Evolutionary conservation across 2,329 filamentous ascomycete genomes (phyloP).

Genomic region (Clonostachys sp.): DNA sequence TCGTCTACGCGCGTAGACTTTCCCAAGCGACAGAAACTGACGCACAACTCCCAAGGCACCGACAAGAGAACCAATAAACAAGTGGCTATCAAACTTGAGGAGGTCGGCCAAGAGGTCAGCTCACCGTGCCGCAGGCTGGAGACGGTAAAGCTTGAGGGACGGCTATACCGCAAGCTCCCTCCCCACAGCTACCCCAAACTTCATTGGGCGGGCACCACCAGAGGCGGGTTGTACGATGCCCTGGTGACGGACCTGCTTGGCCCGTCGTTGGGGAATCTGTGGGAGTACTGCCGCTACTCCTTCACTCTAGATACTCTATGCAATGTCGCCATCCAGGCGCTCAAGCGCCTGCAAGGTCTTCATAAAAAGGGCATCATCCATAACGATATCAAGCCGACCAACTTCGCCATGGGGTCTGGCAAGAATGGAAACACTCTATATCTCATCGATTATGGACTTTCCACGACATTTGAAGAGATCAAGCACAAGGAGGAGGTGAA

Average conservation of each 20-base stretch:
- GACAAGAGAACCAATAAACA: slow-evolving; percentile 99
- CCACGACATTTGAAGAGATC: slow-evolving; percentile 93
- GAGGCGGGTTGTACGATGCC: slow-evolving; percentile 89
- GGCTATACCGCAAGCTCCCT: slow-evolving; percentile 87
- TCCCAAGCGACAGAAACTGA: not conserved
- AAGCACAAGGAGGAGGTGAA: too few species aligned
- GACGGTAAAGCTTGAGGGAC: slow-evolving; percentile 86
- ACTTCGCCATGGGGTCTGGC: slow-evolving; percentile 98
- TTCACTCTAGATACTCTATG: slow-evolving; percentile 98
- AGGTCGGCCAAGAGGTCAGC: slow-evolving; percentile 98
- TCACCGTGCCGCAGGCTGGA: slow-evolving; percentile 93
- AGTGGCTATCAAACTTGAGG: slow-evolving; percentile 99
- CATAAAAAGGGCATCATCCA: slow-evolving; percentile 99
- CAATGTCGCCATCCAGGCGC: slow-evolving; percentile 92
- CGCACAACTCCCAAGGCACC: slow-evolving; percentile 55
- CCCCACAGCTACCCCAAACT: slow-evolving; percentile 37
- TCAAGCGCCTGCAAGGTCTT: slow-evolving; percentile 98
- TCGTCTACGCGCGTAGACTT: not conserved
- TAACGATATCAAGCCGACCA: slow-evolving; percentile 99
- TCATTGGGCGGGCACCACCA: slow-evolving; percentile 82
- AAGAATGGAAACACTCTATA: slow-evolving; percentile 99
- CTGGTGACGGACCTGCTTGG: slow-evolving; percentile 98
- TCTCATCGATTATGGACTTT: slow-evolving; percentile 96
- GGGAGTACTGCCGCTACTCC: slow-evolving; percentile 99
- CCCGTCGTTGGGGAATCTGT: slow-evolving; percentile 91